Base-by-base conservation (phyloP, 2,329 filamentous ascomycete genomes). In the Blumeria hordei region DNA sequence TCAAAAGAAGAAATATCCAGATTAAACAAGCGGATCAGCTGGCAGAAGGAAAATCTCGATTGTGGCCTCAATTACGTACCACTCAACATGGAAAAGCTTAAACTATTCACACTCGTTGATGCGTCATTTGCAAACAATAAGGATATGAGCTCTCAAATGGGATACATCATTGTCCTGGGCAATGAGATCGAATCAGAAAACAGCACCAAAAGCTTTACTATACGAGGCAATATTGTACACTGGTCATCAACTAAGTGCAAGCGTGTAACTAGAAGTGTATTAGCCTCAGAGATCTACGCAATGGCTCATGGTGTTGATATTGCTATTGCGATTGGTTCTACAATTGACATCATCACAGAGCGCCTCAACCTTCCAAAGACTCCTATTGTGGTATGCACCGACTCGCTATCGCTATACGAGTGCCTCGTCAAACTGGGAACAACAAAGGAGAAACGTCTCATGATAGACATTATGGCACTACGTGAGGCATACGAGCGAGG, bases 391-490 rank as follows among this genome's bases (percentile, higher is more conserved):
- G 21, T 61, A 18, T 57, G 41, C 47, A 57, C 49, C 8, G 32
- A 51, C 14, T 44, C 34, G 28, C 54, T 32, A 36, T 55, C 53
- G 16, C 11, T 50, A 35, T 57, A 53, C 35, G 43, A 55, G 3
- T 57, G 49, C 21, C 18, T 57, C 33, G 49, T 57, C 12, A 57
- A 55, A 41, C 34, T 57, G 39, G 47, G 54, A 3, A 55, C 50
- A 7, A 57, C 56, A 18, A 11, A 57, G 32, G 56, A 57, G 34
- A 57, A 57, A 32, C 16, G 50, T 8, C 32, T 57, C 1, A 55
- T 57, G 41, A 43, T 57, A 12, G 43, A 57, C 18, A 16, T 57
- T 7, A 55, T 57, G 35, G 21, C 8, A 12, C n/a, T 44, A n/a
- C 14, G 41, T 11, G 7, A 44, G 41, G 53, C 49, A n/a, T 56